A percentile compares a stretch with the other conserved stretches of the same genome.
These are phyloP conservation scores for Geotrichum citri-aurantii DNA, from an alignment of 1,139 yeast genomes.

Conservation along the genomic window DNA sequence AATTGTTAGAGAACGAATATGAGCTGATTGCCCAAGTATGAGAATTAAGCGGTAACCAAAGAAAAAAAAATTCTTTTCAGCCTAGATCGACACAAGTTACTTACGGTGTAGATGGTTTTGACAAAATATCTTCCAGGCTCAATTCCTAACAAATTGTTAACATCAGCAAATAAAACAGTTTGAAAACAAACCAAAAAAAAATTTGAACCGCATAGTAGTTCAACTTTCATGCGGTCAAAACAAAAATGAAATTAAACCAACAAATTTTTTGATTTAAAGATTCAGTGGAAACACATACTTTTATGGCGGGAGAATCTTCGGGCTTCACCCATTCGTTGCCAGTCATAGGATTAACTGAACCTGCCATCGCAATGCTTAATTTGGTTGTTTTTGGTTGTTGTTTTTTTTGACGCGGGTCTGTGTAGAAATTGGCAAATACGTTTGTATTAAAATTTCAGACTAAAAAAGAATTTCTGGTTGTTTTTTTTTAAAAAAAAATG, in stretches of 20 bases:
- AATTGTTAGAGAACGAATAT: neutral
- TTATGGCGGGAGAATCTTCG: neutral
- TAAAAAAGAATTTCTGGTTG: no score
- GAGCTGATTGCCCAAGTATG: neutral
- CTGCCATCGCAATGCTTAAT: neutral
- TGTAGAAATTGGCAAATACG: no score
- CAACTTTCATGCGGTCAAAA: no score
- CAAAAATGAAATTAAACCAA: no score
- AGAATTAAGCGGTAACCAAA: neutral
- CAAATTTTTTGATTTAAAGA: no score
- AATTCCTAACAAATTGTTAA: constrained; percentile 6
- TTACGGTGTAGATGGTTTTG: constrained; percentile 11
- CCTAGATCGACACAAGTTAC: neutral
- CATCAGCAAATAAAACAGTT: neutral
- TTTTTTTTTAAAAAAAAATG: no score
- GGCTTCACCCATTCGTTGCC: constrained; percentile 10
- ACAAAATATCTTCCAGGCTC: constrained; percentile 15
- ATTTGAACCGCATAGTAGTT: no score
- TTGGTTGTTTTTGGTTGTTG: no score
- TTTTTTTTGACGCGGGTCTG: no score
- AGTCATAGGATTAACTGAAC: constrained; percentile 9
- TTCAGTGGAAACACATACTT: neutral
- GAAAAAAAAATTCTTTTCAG: neutral
- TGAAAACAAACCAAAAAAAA: neutral
- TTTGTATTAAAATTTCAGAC: no score